Evolutionary conservation across 257 asterid species (phyloP), one percentile per base, ranked within the genome.

Genomic region (Paraleonurus japonicus): DNA sequence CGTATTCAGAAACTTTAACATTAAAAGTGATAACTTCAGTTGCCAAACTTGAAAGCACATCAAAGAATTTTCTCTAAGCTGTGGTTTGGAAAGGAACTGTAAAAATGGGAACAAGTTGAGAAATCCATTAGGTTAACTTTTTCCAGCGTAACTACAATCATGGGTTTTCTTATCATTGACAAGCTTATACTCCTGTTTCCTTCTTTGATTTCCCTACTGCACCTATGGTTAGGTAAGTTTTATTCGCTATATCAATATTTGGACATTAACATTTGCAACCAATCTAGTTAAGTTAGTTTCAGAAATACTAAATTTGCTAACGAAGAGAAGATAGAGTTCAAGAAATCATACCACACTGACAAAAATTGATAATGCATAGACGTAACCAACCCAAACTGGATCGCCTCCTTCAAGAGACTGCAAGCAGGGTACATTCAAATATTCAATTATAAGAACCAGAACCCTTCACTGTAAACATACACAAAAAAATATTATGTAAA

Each of bases 321-420:
- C 45, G 41, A 4, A 72, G 27, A 66, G 39, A 20, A 23, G 16
- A 66, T 3, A 48, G 55, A 71, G 48, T 16, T 65, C 8, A 62
- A 70, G 70, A 30, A 76, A 35, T 33, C 90, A 26, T 90, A 93
- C 97, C 97, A 93, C 97, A 27, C 92, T 83, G 72, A 86, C 33
- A 79, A 93, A 90, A 62, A 93, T 93, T 64, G 88, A 84, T 72
- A 93, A 84, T 65, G 98, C 98, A 73, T 87, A 88, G 74, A 79
- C 17, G 54, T 90, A 89, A 72, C 98, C 98, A 75, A 90, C 72
- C 98, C 96, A 90, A 69, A 90, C 87, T 74, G 96, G 86, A 69
- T 83, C 89, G 1, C 96, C 94, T 23, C 79, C 72, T 74, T 93
- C 89, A 80, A 93, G 75, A 68, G 97, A 83, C 98, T 90, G 97